Conservation (phyloP, 768 basidiomycete genomes). For the Pleurotus sapidus region DNA sequence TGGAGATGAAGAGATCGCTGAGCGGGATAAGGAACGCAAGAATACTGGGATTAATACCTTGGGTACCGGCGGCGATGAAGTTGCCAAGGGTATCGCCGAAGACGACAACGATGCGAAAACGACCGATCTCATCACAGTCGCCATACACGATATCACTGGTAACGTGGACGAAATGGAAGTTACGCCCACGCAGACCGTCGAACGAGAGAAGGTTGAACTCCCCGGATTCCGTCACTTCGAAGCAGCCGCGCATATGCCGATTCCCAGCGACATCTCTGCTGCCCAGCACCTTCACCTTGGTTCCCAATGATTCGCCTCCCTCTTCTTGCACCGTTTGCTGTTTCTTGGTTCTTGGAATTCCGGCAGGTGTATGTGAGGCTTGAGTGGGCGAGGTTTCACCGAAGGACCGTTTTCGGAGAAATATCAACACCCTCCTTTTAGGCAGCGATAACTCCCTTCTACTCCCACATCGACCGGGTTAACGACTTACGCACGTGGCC, state of each 20-base stretch:
- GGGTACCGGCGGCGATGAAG: background rate
- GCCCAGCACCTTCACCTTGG: background rate
- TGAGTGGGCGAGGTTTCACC: background rate
- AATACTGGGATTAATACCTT: background rate
- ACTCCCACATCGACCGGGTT: background rate
- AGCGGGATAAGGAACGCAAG: slow-evolving; percentile 13
- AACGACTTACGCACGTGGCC: background rate
- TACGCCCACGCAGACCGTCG: slow-evolving; percentile 3
- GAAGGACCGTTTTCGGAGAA: background rate
- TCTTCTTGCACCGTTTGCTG: background rate
- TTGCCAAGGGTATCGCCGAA: background rate
- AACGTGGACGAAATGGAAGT: slow-evolving; percentile 16
- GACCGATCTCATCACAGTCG: slow-evolving; percentile 9
- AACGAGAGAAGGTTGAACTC: slow-evolving; percentile 42
- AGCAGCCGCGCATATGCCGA: slow-evolving; percentile 35
- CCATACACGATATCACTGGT: too few species aligned
- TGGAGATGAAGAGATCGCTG: slow-evolving; percentile 9
- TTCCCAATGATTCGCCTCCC: background rate
- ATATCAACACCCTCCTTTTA: background rate
- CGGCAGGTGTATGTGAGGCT: background rate
- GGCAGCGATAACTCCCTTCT: background rate
- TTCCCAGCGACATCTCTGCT: slow-evolving; percentile 3
- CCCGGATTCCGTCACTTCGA: slow-evolving; percentile 66
- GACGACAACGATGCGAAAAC: background rate
- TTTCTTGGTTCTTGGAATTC: background rate